These are phyloP conservation scores for Dictyostelium intermedium DNA, from an alignment of 78 protist genomes.

Conservation along the genomic window DNA sequence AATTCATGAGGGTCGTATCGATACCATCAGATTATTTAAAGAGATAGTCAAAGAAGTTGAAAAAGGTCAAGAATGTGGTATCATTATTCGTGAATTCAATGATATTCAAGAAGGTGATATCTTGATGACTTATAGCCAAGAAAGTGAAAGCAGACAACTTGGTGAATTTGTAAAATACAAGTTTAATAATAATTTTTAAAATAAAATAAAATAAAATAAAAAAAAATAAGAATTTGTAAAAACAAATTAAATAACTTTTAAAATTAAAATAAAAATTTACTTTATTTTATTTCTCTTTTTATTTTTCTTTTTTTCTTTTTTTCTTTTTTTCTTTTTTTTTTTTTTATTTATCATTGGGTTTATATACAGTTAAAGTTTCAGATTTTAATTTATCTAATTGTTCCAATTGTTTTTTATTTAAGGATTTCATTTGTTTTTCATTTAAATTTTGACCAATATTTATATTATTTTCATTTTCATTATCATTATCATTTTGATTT, in stretches of 20 bases:
- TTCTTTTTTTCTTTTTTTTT: background rate
- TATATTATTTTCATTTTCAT: background rate
- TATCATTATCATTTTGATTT: background rate
- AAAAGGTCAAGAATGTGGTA: slow-evolving; percentile 80
- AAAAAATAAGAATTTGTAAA: background rate
- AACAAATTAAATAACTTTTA: too few relatives aligned
- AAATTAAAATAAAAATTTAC: too few relatives aligned
- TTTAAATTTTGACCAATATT: slow-evolving; percentile 4
- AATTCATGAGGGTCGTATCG: slow-evolving; percentile 31
- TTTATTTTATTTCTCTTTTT: too few relatives aligned
- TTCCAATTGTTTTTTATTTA: slow-evolving; percentile 25
- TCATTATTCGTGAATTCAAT: slow-evolving; percentile 21
- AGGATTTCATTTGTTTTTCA: background rate
- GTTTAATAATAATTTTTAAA: background rate
- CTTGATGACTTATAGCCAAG: slow-evolving; percentile 1
- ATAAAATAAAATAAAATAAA: background rate
- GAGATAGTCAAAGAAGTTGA: slow-evolving; percentile 64
- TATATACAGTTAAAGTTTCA: slow-evolving; percentile 27
- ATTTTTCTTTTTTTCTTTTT: too few relatives aligned
- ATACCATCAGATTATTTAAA: slow-evolving; percentile 47
- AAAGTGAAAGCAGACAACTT: slow-evolving; percentile 31
- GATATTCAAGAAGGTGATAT: slow-evolving; percentile 15
- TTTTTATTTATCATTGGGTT: background rate
- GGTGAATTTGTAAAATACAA: slow-evolving; percentile 9
- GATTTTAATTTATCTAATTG: slow-evolving; percentile 37